phyloP scores from a whole-genome alignment of 305 asterid genomes.

The Euphrasia arctica region DNA sequence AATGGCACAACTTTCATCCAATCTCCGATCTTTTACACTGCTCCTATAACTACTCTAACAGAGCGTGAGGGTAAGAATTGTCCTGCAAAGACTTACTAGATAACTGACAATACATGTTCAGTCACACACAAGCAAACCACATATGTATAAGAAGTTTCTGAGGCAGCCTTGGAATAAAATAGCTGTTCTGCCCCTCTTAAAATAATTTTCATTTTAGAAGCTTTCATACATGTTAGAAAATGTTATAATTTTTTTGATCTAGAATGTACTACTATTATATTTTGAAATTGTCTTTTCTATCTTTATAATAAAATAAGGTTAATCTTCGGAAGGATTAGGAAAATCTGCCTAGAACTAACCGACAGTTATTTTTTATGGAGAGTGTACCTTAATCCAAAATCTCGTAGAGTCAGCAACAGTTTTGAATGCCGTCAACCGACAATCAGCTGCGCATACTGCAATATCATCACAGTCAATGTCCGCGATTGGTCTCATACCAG shows the following conservation, averaged over 20 bases:
- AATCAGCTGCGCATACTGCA: constrained; percentile 95
- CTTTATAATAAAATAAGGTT: too few species aligned
- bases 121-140: constrained; percentile 7
- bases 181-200: not conserved
- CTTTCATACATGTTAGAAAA: too few species aligned
- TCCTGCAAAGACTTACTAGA: constrained; percentile 3
- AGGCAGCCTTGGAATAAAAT: constrained; percentile 21
- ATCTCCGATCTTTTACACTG: constrained; percentile 7
- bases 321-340: too few species aligned
- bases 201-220: too few species aligned
- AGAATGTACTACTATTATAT: too few species aligned
- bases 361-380: not conserved
- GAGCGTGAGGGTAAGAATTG: constrained; percentile 10
- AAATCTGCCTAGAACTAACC: not conserved
- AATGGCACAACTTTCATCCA: not conserved
- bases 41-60: not conserved
- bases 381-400: constrained; percentile 90
- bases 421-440: constrained; percentile 85
- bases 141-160: not conserved
- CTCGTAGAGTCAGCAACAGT: constrained; percentile 65
- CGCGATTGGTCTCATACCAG: constrained; percentile 72
- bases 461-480: constrained; percentile 55
- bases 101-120: too few species aligned
- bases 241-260: too few species aligned
- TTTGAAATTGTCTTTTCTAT: too few species aligned